Evolutionary conservation across 1,284 basidiomycete genomes (phyloP).

Genomic region (Ganoderma meredithae): DNA sequence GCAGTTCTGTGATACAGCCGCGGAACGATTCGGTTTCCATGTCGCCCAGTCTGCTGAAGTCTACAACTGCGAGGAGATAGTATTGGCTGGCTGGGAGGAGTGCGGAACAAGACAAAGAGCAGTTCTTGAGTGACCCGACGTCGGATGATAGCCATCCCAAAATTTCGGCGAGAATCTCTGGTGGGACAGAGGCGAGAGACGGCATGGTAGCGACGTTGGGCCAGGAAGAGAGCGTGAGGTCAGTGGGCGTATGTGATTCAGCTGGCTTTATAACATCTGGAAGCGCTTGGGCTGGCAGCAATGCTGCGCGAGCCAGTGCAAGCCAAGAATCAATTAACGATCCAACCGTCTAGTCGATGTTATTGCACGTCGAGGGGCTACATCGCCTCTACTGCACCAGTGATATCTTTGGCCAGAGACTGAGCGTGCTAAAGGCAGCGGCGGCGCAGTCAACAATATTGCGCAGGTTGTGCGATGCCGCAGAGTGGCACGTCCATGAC

Average conservation of each 20-base stretch:
- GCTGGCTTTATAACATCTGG: neutral
- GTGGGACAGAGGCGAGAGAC: neutral
- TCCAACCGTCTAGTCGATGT: neutral
- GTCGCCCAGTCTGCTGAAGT: constrained; percentile 4
- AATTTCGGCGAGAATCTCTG: neutral
- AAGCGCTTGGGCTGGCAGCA: neutral
- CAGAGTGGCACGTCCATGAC: no score
- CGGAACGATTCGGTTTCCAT: constrained; percentile 2
- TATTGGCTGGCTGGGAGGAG: constrained; percentile 4
- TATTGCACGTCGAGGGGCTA: neutral
- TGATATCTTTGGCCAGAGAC: neutral
- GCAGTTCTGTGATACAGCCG: constrained; percentile 2
- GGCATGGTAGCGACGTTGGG: neutral
- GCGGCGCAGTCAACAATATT: neutral
- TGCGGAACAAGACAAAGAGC: neutral
- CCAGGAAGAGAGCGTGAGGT: neutral
- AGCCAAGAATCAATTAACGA: neutral
- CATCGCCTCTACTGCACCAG: neutral
- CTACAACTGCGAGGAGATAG: constrained; percentile 4
- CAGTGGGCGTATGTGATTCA: neutral
- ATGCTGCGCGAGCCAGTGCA: constrained; percentile 4
- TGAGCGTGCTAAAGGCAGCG: neutral
- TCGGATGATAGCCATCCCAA: neutral
- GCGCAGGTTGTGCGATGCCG: neutral
- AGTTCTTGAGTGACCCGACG: constrained; percentile 3